A percentile compares a stretch with the other conserved stretches of the same genome.
These are phyloP conservation scores for Plasmodium blacklocki DNA, from an alignment of 169 alveolate species.

Conservation along the genomic window DNA sequence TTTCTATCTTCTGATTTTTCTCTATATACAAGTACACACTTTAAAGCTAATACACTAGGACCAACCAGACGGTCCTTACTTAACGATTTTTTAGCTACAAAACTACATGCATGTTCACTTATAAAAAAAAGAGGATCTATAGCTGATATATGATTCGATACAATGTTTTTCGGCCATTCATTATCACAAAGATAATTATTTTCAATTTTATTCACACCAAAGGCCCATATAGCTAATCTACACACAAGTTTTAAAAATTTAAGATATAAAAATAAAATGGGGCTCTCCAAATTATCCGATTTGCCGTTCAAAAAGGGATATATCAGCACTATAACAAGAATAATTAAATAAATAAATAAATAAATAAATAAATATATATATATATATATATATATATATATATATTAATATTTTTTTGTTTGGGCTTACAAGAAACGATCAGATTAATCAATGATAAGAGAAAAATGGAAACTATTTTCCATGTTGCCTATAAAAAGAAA, in stretches of 20 bases:
- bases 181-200: slow-evolving; percentile 50
- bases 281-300: slow-evolving; percentile 6
- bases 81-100: slow-evolving; percentile 71
- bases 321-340: background rate
- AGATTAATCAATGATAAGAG: background rate
- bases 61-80: slow-evolving; percentile 44
- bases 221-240: slow-evolving; percentile 32
- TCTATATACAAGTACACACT: slow-evolving; percentile 61
- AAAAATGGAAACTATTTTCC: slow-evolving; percentile 9
- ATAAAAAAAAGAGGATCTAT: slow-evolving; percentile 64
- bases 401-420: background rate
- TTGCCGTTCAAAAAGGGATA: background rate
- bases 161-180: slow-evolving; percentile 74
- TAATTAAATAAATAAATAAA: background rate
- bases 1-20: slow-evolving; percentile 71
- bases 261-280: slow-evolving; percentile 22
- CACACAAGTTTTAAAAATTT: slow-evolving; percentile 41
- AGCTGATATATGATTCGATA: slow-evolving; percentile 66
- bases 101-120: slow-evolving; percentile 72
- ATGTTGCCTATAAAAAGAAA: slow-evolving; percentile 27
- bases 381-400: background rate
- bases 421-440: background rate
- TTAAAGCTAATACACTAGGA: slow-evolving; percentile 40
- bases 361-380: background rate
- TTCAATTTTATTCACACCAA: slow-evolving; percentile 49